phyloP scores from a whole-genome alignment of 805 yeast species.

The Debaryomyces tyrocola region DNA sequence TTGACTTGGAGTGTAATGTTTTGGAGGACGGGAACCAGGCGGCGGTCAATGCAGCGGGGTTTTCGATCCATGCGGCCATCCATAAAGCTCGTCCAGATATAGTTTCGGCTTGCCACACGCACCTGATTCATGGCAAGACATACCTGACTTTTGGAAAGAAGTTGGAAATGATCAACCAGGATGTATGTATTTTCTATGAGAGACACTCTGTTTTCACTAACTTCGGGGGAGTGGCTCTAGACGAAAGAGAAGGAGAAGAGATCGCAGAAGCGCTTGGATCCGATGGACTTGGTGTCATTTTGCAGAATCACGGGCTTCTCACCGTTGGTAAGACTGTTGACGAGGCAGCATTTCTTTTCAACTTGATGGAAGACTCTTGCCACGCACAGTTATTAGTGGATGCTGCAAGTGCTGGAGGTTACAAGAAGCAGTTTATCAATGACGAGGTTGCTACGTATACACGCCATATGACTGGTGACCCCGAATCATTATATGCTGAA shows the following conservation, averaged over 20 bases:
- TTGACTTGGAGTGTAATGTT: conserved; percentile 34
- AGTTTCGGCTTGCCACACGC: conserved; percentile 42
- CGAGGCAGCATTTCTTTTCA: conserved; percentile 35
- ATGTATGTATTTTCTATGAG: conserved; percentile 65
- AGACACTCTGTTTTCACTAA: conserved; percentile 62
- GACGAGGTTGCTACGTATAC: conserved; percentile 29
- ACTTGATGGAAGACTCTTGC: conserved; percentile 31
- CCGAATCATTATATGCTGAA: conserved; percentile 68
- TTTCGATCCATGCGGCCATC: conserved; percentile 40
- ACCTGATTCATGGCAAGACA: conserved; percentile 39
- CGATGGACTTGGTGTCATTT: conserved; percentile 28
- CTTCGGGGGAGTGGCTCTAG: conserved; percentile 75
- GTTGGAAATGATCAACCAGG: conserved; percentile 80
- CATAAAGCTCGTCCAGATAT: conserved; percentile 40
- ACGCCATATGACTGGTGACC: conserved; percentile 55
- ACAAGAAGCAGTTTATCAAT: conserved; percentile 10
- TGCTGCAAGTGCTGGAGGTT: conserved; percentile 5
- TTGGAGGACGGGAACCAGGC: conserved; percentile 38
- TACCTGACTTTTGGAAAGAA: conserved; percentile 35
- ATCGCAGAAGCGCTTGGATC: conserved; percentile 30
- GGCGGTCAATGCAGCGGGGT: conserved; percentile 43
- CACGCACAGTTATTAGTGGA: conserved; percentile 29
- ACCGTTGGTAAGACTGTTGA: conserved; percentile 37
- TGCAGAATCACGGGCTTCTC: conserved; percentile 34
- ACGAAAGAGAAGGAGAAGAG: conserved; percentile 28